Conservation (phyloP, 225 moss, liverwort and hornwort species). For the Pseudisothecium myosuroides region DNA sequence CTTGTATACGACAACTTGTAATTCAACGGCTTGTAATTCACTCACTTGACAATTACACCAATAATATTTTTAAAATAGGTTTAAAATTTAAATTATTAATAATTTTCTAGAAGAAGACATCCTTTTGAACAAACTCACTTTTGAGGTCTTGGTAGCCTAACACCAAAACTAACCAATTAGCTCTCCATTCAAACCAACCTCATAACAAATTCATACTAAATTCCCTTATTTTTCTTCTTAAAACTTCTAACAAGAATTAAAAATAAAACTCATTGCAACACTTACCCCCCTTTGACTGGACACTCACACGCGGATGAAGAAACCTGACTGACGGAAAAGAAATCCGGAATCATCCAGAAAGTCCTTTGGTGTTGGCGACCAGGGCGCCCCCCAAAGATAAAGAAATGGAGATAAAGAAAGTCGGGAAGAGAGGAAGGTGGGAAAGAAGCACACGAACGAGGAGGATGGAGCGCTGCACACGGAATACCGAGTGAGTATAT, state of each 20-base stretch:
- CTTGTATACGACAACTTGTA: background rate
- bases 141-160: background rate
- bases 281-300: background rate
- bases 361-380: background rate
- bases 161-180: background rate
- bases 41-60: background rate
- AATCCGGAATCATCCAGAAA: background rate
- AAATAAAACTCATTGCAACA: background rate
- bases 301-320: background rate
- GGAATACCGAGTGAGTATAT: background rate
- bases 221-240: no score
- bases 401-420: background rate
- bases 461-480: background rate
- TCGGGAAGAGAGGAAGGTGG: slow-evolving; percentile 9
- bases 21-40: background rate
- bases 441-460: slow-evolving; percentile 1
- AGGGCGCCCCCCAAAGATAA: background rate
- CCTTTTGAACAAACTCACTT: background rate
- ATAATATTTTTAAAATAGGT: background rate
- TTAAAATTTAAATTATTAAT: background rate
- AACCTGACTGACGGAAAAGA: background rate
- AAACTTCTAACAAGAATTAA: background rate
- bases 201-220: background rate
- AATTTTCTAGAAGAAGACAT: background rate
- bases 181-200: background rate